Base-by-base conservation (phyloP, 768 basidiomycete genomes). In the Fomitopsis serialis region DNA sequence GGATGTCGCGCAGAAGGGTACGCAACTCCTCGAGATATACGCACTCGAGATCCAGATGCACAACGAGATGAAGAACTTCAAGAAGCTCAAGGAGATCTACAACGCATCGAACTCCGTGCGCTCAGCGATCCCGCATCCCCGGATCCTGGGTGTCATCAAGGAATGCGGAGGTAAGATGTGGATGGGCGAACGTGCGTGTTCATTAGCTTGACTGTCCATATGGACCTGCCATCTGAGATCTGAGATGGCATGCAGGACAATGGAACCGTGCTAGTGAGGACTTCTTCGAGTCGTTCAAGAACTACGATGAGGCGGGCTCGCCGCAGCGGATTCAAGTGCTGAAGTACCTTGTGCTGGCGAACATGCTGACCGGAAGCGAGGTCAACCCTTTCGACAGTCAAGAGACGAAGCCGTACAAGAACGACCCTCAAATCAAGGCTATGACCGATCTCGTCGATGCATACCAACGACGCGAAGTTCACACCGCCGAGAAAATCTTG, bases 111-210 rank as follows among this genome's bases (percentile, higher is more conserved):
- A 90, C 58, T 82, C 84, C 42, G 91, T 99, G 48, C 88, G 92
- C 22, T 94, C 92, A 8, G 97, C 97, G 10, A 98, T 99, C 56
- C 94, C 97, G 15, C 97, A 98, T 72, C 97, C 97, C 10, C 82
- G 93, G 27, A 98, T 98, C 64, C 95, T 98, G 89, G 97, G 96
- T 42, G 92, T 98, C 48, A 98, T 99, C 72, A 92, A 95, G 66
- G 97, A 99, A 70, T 98, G 96, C 60, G 97, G 97, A 15, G 97
- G 97, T 2, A 99, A 99, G 73, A 99, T 99, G 97, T 98, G 97
- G 95, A 98, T 99, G 97, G 93, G 92, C 54, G 97, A 98, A 78
- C 89, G 96, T 88, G 69, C 63, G 85, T 62, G 22, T 37, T n/a
- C 21, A 10, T 19, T n/a, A 6, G 3, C 3, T 19, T 48, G 27